Conservation (phyloP, 2,329 filamentous ascomycete genomes). For the Paraphoma chrysanthemicola region DNA sequence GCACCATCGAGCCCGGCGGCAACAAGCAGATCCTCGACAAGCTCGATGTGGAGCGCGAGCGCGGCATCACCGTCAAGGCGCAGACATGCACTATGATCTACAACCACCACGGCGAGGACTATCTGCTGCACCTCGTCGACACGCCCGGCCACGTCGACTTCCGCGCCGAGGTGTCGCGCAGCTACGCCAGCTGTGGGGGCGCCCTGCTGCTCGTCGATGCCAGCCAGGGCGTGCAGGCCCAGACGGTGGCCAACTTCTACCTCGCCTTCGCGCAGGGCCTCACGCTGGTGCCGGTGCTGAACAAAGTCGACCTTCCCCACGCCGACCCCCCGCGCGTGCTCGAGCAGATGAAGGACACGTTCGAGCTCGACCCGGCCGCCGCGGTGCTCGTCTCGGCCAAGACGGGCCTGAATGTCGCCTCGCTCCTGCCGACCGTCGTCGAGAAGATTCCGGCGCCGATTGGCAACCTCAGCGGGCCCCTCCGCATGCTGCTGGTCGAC, state of each 20-base stretch:
- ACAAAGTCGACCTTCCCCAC: constrained; percentile 93
- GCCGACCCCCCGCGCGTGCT: constrained; percentile 87
- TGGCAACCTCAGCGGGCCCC: constrained; percentile 74
- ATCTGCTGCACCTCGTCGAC: constrained; percentile 92
- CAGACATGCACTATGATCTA: constrained; percentile 99
- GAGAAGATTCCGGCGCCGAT: constrained; percentile 81
- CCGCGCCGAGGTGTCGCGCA: constrained; percentile 91
- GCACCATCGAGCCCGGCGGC: constrained; percentile 81
- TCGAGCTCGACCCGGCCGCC: constrained; percentile 82
- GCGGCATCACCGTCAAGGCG: constrained; percentile 97
- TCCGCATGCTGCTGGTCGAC: constrained; percentile 89
- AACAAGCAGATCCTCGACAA: constrained; percentile 98
- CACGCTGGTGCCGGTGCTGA: constrained; percentile 86
- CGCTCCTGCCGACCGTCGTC: constrained; percentile 84
- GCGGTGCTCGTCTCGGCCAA: constrained; percentile 88
- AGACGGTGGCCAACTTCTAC: constrained; percentile 99
- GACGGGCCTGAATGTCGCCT: constrained; percentile 85
- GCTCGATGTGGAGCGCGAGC: constrained; percentile 92
- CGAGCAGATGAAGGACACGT: constrained; percentile 82
- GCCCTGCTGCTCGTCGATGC: constrained; percentile 90
- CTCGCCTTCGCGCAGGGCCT: constrained; percentile 92
- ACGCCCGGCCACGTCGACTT: constrained; percentile 99
- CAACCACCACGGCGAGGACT: constrained; percentile 83
- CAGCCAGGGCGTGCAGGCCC: constrained; percentile 94
- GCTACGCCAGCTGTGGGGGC: constrained; percentile 94